Evolutionary conservation across 2,329 filamentous ascomycete species (phyloP).

Genomic region (Talaromyces sp.): DNA sequence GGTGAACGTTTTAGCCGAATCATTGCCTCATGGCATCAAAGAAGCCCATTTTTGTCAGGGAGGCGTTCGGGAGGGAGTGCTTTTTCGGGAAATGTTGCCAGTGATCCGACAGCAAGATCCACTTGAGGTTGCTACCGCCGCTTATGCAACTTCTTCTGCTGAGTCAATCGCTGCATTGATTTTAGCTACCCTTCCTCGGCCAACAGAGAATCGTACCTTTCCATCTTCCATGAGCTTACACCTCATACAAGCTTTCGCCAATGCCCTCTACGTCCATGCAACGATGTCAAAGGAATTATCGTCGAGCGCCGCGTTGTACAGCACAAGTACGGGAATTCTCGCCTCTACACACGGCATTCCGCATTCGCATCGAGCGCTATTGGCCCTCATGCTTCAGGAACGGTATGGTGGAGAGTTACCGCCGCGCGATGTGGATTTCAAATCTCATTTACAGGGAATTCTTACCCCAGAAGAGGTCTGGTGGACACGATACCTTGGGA

Average conservation of each 20-base stretch:
- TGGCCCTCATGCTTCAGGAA: constrained; percentile 37
- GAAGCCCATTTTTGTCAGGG: constrained; percentile 81
- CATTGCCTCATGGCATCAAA: constrained; percentile 67
- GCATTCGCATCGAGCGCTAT: constrained; percentile 36
- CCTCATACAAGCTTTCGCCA: constrained; percentile 34
- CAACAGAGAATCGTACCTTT: constrained; percentile 20
- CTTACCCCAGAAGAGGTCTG: constrained; percentile 38
- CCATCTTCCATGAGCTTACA: constrained; percentile 29
- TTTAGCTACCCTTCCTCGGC: constrained; percentile 49
- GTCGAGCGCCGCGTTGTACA: constrained; percentile 34
- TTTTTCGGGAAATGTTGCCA: constrained; percentile 66
- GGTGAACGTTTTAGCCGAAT: constrained; percentile 69
- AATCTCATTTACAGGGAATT: constrained; percentile 30
- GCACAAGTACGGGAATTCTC: constrained; percentile 37
- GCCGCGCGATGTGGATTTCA: constrained; percentile 34
- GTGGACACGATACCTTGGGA: constrained; percentile 39
- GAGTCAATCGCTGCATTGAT: constrained; percentile 53
- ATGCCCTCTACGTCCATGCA: constrained; percentile 37
- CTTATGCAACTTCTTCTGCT: constrained; percentile 52
- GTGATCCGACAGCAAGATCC: constrained; percentile 66
- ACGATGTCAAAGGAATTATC: constrained; percentile 37
- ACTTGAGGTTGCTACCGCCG: constrained; percentile 62
- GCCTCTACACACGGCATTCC: constrained; percentile 38
- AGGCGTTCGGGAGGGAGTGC: constrained; percentile 80
- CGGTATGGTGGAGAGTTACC: constrained; percentile 38